These are phyloP conservation scores for Tolypocladium inflatum DNA, from an alignment of 2,329 filamentous ascomycete genomes.

Conservation along the genomic window DNA sequence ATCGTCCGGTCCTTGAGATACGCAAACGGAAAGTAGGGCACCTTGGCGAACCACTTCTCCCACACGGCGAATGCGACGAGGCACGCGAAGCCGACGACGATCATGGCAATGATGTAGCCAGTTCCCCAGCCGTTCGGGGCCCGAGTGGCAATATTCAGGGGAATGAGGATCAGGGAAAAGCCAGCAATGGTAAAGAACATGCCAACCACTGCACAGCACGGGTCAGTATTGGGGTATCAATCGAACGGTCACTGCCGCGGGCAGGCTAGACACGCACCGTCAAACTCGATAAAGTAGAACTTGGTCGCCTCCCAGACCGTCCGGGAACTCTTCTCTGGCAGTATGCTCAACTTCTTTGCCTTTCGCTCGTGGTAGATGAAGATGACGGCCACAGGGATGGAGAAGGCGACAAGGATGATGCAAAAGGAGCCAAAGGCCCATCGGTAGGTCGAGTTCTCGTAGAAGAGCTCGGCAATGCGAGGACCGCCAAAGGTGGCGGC, in stretches of 20 bases:
- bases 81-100: slow-evolving; percentile 40
- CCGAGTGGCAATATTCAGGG: slow-evolving; percentile 30
- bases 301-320: slow-evolving; percentile 33
- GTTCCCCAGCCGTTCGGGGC: slow-evolving; percentile 29
- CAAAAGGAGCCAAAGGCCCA: slow-evolving; percentile 52
- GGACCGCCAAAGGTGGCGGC: slow-evolving; percentile 34
- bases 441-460: slow-evolving; percentile 26
- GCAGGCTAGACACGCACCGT: slow-evolving; percentile 24
- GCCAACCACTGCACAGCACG: slow-evolving; percentile 27
- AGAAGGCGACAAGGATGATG: slow-evolving; percentile 47
- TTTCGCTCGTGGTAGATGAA: slow-evolving; percentile 31
- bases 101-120: slow-evolving; percentile 34
- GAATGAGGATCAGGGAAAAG: slow-evolving; percentile 42
- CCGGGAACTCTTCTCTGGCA: slow-evolving; percentile 32
- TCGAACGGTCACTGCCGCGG: too few species aligned
- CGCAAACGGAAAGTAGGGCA: slow-evolving; percentile 44
- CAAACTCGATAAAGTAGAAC: slow-evolving; percentile 50
- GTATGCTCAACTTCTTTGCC: slow-evolving; percentile 17
- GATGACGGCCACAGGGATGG: slow-evolving; percentile 23
- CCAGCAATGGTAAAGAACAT: slow-evolving; percentile 41
- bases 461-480: slow-evolving; percentile 28
- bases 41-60: slow-evolving; percentile 47
- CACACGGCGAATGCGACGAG: slow-evolving; percentile 41
- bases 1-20: slow-evolving; percentile 37
- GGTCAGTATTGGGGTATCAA: background rate